phyloP scores from a whole-genome alignment of 2,329 filamentous ascomycete species.

The Scorias spongiosa region DNA sequence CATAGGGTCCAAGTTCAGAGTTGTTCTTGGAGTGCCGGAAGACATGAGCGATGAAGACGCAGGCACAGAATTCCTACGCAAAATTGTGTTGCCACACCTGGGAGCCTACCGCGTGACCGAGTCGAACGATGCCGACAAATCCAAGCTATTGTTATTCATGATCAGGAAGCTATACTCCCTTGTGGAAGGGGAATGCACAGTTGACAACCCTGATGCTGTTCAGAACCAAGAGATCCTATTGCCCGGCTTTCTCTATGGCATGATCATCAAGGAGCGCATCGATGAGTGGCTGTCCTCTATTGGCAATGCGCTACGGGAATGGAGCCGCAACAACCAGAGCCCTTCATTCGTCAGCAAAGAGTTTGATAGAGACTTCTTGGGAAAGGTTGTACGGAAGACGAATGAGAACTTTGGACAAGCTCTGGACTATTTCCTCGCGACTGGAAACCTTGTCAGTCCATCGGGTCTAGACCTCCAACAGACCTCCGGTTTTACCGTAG shows the following conservation, averaged over 20 bases:
- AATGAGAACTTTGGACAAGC: conserved; percentile 80
- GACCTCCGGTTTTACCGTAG: conserved; percentile 84
- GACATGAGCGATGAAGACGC: conserved; percentile 78
- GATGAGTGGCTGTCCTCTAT: conserved; percentile 76
- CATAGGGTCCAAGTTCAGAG: conserved; percentile 78
- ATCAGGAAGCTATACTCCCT: conserved; percentile 86
- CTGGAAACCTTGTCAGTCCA: conserved; percentile 80
- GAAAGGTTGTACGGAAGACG: conserved; percentile 61
- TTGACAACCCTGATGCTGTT: conserved; percentile 92
- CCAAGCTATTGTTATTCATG: conserved; percentile 89
- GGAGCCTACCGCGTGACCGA: conserved; percentile 75
- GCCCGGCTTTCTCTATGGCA: conserved; percentile 83
- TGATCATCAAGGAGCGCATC: conserved; percentile 86
- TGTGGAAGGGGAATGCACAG: conserved; percentile 78
- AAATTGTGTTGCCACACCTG: conserved; percentile 80
- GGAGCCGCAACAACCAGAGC: conserved; percentile 35
- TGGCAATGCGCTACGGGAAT: conserved; percentile 29
- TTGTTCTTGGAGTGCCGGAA: conserved; percentile 69
- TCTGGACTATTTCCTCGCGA: conserved; percentile 91
- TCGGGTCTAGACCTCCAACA: conserved; percentile 92
- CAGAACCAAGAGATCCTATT: conserved; percentile 92
- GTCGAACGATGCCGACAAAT: conserved; percentile 78
- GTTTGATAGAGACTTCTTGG: conserved; percentile 66
- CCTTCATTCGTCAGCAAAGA: conserved; percentile 55
- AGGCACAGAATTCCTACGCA: conserved; percentile 78